These are phyloP conservation scores for Wickerhamiella slavikovae DNA, from an alignment of 805 yeast species.

Conservation along the genomic window DNA sequence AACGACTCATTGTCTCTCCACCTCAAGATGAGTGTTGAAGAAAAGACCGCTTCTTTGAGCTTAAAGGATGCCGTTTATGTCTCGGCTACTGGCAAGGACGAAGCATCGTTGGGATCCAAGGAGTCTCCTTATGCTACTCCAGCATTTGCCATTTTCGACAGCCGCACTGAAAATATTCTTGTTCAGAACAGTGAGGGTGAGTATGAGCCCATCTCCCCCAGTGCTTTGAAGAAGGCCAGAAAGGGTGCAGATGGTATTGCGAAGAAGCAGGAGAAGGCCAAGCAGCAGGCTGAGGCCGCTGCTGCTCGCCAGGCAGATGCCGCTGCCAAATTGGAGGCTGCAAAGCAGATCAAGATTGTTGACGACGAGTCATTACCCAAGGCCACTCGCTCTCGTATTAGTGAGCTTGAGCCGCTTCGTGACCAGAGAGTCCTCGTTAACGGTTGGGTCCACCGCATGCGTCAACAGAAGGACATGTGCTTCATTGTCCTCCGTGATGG, in stretches of 20 bases:
- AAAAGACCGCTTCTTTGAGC: slow-evolving; percentile 1
- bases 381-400: slow-evolving; percentile 50
- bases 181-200: slow-evolving; percentile 39
- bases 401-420: slow-evolving; percentile 29
- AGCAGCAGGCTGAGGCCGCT: slow-evolving; percentile 31
- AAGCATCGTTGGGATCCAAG: slow-evolving; percentile 39
- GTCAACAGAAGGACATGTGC: slow-evolving; percentile 79
- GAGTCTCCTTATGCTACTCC: slow-evolving; percentile 58
- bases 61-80: slow-evolving; percentile 30
- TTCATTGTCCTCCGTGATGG: slow-evolving; percentile 92
- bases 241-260: slow-evolving; percentile 85
- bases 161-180: slow-evolving; percentile 28
- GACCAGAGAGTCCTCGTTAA: slow-evolving; percentile 56
- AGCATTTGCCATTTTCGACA: slow-evolving; percentile 50
- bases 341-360: slow-evolving; percentile 52
- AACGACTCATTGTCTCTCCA: too few relatives aligned
- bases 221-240: slow-evolving; percentile 88
- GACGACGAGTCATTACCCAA: slow-evolving; percentile 56
- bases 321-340: slow-evolving; percentile 53
- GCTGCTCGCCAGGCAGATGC: slow-evolving; percentile 36
- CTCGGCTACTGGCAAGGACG: slow-evolving; percentile 35
- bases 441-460: slow-evolving; percentile 94
- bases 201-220: slow-evolving; percentile 62
- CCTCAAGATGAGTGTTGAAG: not conserved
- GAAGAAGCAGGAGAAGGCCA: slow-evolving; percentile 56